Evolutionary conservation across 495 filamentous ascomycete genomes (phyloP).

Genomic region (Jackrogersella minutella): DNA sequence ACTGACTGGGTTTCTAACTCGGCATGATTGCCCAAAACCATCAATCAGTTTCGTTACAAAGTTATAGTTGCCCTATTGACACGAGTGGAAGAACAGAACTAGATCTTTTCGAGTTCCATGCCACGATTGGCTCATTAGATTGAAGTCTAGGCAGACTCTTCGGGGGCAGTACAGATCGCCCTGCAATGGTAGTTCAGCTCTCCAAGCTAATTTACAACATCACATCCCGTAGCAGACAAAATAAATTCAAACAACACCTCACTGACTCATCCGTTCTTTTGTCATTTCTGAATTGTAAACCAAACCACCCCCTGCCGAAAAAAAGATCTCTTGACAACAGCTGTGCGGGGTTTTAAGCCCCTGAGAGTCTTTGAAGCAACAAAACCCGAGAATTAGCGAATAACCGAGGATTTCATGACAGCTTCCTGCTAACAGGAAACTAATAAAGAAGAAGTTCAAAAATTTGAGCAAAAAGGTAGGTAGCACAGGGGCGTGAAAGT

Average conservation of each 20-base stretch:
- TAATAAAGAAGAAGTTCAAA: background rate
- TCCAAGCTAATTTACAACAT: background rate
- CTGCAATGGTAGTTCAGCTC: background rate
- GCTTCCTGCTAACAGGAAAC: background rate
- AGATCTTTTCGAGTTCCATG: background rate
- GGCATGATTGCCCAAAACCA: background rate
- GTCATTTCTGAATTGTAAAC: too few species aligned
- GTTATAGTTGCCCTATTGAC: background rate
- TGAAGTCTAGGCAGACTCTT: background rate
- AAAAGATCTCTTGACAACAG: background rate
- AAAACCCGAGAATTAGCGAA: background rate
- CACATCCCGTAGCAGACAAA: background rate
- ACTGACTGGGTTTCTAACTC: background rate
- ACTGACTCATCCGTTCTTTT: background rate
- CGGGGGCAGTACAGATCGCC: background rate
- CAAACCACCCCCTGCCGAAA: too few species aligned
- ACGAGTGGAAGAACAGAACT: background rate
- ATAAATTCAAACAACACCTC: background rate
- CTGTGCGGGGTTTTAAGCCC: background rate
- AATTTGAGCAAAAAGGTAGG: background rate
- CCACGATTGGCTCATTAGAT: background rate
- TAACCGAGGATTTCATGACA: background rate
- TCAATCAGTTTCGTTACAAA: background rate
- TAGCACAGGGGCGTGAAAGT: background rate
- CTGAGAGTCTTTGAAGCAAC: background rate